These are phyloP conservation scores for Daldinia caldariorum DNA, from an alignment of 495 filamentous ascomycete species.

Conservation along the genomic window DNA sequence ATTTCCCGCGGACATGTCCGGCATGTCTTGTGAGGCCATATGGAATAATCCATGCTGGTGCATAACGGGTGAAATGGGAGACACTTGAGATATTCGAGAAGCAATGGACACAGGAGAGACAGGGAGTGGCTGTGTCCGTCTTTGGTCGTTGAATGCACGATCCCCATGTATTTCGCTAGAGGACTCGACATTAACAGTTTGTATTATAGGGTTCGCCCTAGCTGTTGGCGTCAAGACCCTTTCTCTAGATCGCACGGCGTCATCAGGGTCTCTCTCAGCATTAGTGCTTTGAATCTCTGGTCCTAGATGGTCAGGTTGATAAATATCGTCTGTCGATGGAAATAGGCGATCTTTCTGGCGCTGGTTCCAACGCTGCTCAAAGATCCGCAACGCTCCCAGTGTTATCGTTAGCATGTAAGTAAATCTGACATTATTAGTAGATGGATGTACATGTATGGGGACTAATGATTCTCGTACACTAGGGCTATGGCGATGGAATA, in stretches of 20 bases:
- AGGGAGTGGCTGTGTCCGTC: constrained; percentile 11
- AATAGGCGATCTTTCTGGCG: constrained; percentile 40
- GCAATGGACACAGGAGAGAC: constrained; percentile 37
- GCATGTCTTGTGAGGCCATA: constrained; percentile 14
- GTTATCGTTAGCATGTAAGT: constrained; percentile 52
- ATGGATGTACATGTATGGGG: too few species aligned
- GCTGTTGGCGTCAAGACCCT: constrained; percentile 20
- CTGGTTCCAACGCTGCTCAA: constrained; percentile 45
- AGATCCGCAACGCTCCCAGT: constrained; percentile 46
- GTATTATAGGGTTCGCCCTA: constrained; percentile 17
- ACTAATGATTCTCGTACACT: constrained; percentile 40
- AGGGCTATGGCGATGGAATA: constrained; percentile 48
- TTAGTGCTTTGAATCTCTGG: constrained; percentile 18
- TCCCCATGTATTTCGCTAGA: constrained; percentile 7
- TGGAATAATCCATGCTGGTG: constrained; percentile 22
- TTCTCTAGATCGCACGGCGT: constrained; percentile 16
- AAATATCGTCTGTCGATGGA: constrained; percentile 40
- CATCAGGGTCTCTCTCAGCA: constrained; percentile 5
- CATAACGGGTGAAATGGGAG: constrained; percentile 30
- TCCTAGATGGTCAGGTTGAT: constrained; percentile 39
- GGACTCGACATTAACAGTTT: constrained; percentile 12
- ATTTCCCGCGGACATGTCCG: constrained; percentile 22
- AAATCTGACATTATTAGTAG: constrained; percentile 42
- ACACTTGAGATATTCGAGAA: constrained; percentile 36
- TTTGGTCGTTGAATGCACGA: constrained; percentile 9